These are phyloP conservation scores for Protomyces inouyei DNA, from an alignment of 1,139 yeast genomes.

Conservation along the genomic window DNA sequence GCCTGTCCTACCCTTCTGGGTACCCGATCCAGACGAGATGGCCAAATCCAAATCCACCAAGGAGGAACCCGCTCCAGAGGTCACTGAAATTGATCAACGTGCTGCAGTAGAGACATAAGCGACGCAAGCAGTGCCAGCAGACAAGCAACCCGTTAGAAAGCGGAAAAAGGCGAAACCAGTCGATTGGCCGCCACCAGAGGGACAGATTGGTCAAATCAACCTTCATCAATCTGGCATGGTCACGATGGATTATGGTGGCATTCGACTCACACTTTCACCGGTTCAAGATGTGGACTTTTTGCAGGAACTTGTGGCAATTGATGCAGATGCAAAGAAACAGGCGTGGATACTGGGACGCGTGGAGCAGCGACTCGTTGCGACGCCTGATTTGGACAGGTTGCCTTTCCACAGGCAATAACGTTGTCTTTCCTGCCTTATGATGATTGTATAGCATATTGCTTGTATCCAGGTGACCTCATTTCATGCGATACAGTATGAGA, in stretches of 20 bases:
- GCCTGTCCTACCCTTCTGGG: slow-evolving; percentile 55
- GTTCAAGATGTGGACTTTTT: slow-evolving; percentile 71
- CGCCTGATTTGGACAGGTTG: too few relatives aligned
- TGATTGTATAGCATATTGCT: too few relatives aligned
- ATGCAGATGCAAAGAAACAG: too few relatives aligned
- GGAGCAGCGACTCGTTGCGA: too few relatives aligned
- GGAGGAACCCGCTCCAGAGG: neutral
- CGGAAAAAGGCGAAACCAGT: slow-evolving; percentile 18
- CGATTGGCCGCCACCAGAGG: slow-evolving; percentile 41
- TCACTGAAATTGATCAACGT: slow-evolving; percentile 8
- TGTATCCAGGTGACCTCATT: too few relatives aligned
- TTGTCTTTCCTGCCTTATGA: too few relatives aligned
- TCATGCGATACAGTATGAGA: too few relatives aligned
- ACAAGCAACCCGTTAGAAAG: slow-evolving; percentile 7
- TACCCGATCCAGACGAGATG: slow-evolving; percentile 31
- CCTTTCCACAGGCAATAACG: too few relatives aligned
- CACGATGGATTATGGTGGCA: slow-evolving; percentile 67
- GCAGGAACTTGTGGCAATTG: slow-evolving; percentile 37
- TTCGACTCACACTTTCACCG: slow-evolving; percentile 60
- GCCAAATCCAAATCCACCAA: slow-evolving; percentile 27
- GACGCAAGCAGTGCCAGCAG: neutral
- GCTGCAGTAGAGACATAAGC: neutral
- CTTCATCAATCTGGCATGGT: slow-evolving; percentile 72
- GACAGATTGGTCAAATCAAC: slow-evolving; percentile 66
- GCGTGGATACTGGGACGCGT: too few relatives aligned